These are phyloP conservation scores for Pseudogymnoascus sp. DNA, from an alignment of 2,329 filamentous ascomycete species.

Conservation along the genomic window DNA sequence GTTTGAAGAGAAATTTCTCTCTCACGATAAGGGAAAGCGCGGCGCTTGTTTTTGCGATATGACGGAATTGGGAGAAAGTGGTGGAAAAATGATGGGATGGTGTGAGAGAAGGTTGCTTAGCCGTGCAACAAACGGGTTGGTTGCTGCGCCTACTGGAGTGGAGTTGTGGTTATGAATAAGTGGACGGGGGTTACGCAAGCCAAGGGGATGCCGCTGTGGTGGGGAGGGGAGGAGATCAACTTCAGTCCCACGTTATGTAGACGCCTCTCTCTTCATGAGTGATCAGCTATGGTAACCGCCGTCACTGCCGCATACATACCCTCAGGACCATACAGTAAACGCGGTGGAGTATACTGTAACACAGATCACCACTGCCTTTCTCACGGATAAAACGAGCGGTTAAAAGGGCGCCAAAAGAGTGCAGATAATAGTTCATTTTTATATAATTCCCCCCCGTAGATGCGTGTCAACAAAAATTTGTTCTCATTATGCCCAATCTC, in stretches of 20 bases:
- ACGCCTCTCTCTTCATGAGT: not conserved
- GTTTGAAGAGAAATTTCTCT: not conserved
- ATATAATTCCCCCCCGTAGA: not conserved
- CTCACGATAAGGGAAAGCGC: not conserved
- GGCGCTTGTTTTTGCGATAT: not conserved
- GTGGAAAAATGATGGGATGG: not conserved
- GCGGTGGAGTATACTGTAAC: not conserved
- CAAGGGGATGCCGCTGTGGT: not conserved
- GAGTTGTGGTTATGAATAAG: not conserved
- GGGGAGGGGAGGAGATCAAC: not conserved
- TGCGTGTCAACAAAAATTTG: not conserved
- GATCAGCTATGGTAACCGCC: not conserved
- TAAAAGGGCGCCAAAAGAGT: not conserved
- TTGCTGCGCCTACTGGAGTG: not conserved
- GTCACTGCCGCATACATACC: not conserved
- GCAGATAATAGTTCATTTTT: not conserved
- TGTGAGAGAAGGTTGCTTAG: too few relatives aligned
- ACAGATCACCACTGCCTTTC: not conserved
- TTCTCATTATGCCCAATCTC: constrained; percentile 2
- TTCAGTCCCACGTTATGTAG: not conserved
- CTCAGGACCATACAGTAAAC: not conserved
- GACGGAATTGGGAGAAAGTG: not conserved
- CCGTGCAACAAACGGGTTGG: too few relatives aligned
- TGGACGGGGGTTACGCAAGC: not conserved
- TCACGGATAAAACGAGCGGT: not conserved